Percentiles rank a stretch among this genome's conserved stretches.
These are phyloP conservation scores for Suillus luteus DNA, from an alignment of 768 basidiomycete species.

Conservation along the genomic window DNA sequence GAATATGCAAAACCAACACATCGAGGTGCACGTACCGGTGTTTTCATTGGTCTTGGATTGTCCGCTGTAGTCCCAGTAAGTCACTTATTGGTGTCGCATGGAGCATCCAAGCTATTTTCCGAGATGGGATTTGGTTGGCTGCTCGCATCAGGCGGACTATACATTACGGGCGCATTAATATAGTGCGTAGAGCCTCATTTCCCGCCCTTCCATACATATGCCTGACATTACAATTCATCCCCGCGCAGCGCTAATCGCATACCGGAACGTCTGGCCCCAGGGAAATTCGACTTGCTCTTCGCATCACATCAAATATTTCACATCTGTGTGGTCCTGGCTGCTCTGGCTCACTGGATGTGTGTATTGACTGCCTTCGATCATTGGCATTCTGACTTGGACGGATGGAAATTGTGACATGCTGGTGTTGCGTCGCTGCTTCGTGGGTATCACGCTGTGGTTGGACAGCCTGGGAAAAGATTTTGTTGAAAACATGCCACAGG, in stretches of 20 bases:
- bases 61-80: slow-evolving; percentile 67
- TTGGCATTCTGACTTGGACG: slow-evolving; percentile 44
- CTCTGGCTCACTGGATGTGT: slow-evolving; percentile 62
- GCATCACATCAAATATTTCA: slow-evolving; percentile 94
- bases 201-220: slow-evolving; percentile 26
- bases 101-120: slow-evolving; percentile 50
- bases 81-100: slow-evolving; percentile 64
- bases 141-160: slow-evolving; percentile 66
- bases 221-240: slow-evolving; percentile 34
- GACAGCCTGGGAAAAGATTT: slow-evolving; percentile 21
- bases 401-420: slow-evolving; percentile 25
- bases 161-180: slow-evolving; percentile 77
- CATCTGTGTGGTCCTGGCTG: slow-evolving; percentile 72
- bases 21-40: slow-evolving; percentile 71
- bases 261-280: slow-evolving; percentile 75
- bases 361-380: slow-evolving; percentile 60
- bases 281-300: slow-evolving; percentile 76
- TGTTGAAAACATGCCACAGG: slow-evolving; percentile 21
- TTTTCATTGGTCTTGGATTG: slow-evolving; percentile 80
- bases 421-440: slow-evolving; percentile 14
- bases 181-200: slow-evolving; percentile 61
- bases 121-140: slow-evolving; percentile 77
- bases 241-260: slow-evolving; percentile 75
- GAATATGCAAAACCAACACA: slow-evolving; percentile 76
- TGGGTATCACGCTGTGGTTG: slow-evolving; percentile 16